A percentile compares a stretch with the other conserved stretches of the same genome.
phyloP scores from a whole-genome alignment of 768 basidiomycete genomes.

The Cystofilobasidium capitatum region DNA sequence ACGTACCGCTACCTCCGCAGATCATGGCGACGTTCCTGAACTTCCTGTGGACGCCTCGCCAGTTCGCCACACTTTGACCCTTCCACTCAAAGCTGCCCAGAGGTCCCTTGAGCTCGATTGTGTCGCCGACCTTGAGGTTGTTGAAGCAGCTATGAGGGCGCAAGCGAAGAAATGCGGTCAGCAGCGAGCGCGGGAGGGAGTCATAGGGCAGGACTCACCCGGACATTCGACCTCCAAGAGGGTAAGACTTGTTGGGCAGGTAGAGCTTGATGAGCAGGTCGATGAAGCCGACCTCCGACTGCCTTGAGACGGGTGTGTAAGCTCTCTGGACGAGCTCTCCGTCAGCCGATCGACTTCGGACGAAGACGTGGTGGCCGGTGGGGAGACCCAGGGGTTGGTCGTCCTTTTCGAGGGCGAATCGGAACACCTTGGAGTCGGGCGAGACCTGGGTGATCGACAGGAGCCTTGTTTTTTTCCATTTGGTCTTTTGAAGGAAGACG shows the following conservation, averaged over 20 bases:
- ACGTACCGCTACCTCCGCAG: constrained; percentile 51
- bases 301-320: constrained; percentile 52
- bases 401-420: constrained; percentile 44
- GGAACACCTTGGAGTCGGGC: constrained; percentile 48
- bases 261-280: constrained; percentile 48
- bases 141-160: constrained; percentile 38
- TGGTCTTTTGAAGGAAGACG: constrained; percentile 44
- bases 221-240: constrained; percentile 50
- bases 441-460: constrained; percentile 42
- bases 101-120: constrained; percentile 53
- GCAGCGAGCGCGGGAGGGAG: background rate
- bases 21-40: constrained; percentile 48
- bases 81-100: constrained; percentile 52
- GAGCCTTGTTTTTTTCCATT: constrained; percentile 48
- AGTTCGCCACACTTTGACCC: constrained; percentile 41
- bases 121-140: constrained; percentile 47
- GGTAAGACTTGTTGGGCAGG: constrained; percentile 27
- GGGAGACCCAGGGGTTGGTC: constrained; percentile 49
- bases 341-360: constrained; percentile 44
- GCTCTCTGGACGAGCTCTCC: constrained; percentile 50
- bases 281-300: constrained; percentile 44
- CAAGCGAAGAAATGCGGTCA: background rate
- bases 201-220: constrained; percentile 24
- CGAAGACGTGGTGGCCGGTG: constrained; percentile 54
- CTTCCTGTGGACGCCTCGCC: constrained; percentile 40